These are phyloP conservation scores for Trichoderma gracile DNA, from an alignment of 2,329 filamentous ascomycete species.

Conservation along the genomic window DNA sequence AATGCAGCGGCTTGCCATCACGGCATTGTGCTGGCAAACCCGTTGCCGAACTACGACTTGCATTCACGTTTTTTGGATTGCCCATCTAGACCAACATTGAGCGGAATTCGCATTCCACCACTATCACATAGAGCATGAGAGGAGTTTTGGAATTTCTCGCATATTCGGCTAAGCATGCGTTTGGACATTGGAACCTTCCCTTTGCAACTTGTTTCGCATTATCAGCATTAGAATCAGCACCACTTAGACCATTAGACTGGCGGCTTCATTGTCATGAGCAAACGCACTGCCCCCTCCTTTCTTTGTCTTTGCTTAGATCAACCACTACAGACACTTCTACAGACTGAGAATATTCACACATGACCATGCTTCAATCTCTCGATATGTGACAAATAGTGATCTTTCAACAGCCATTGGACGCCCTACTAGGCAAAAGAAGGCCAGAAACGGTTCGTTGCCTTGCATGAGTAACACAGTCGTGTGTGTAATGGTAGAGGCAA, in stretches of 20 bases:
- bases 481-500: background rate
- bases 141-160: slow-evolving; percentile 14
- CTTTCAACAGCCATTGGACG: background rate
- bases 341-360: background rate
- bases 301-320: background rate
- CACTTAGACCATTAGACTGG: slow-evolving; percentile 18
- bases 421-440: background rate
- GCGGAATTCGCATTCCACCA: slow-evolving; percentile 15
- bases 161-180: slow-evolving; percentile 13
- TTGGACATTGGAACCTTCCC: background rate
- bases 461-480: slow-evolving; percentile 15
- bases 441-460: slow-evolving; percentile 6
- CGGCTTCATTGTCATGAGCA: background rate
- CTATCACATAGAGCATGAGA: slow-evolving; percentile 5
- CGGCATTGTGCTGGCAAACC: background rate
- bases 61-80: background rate
- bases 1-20: background rate
- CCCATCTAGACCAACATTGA: background rate
- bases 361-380: background rate
- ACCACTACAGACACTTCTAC: background rate
- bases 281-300: background rate
- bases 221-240: slow-evolving; percentile 7
- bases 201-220: slow-evolving; percentile 6
- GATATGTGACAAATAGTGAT: background rate
- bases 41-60: background rate